Evolutionary conservation across 192 early-diverging fungal species (phyloP).

Genomic region (Chytriomyces sp.): DNA sequence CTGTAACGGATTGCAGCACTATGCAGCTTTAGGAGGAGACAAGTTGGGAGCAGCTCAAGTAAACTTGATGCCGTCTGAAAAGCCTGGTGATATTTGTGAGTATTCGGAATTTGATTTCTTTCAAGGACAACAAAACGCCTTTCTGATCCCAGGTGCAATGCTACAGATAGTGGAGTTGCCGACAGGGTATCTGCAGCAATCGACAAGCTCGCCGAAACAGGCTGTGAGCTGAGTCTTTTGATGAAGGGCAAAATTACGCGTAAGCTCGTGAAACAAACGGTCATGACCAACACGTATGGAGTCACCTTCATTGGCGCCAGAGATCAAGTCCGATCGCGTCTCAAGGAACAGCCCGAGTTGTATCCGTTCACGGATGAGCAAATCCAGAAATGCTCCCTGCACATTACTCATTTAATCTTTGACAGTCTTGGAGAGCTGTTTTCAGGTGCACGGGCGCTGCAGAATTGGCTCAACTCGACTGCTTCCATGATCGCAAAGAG

Average conservation of each 20-base stretch:
- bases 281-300: conserved; percentile 99
- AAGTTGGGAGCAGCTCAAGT: conserved; percentile 83
- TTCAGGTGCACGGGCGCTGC: conserved; percentile 81
- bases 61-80: conserved; percentile 81
- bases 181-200: conserved; percentile 71
- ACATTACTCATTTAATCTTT: conserved; percentile 84
- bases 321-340: conserved; percentile 80
- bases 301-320: conserved; percentile 95
- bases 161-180: conserved; percentile 82
- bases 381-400: conserved; percentile 66
- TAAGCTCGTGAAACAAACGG: conserved; percentile 98
- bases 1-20: conserved; percentile 98
- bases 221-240: conserved; percentile 31
- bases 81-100: conserved; percentile 83
- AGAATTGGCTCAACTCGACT: conserved; percentile 90
- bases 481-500: conserved; percentile 83
- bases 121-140: not conserved
- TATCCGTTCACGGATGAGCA: conserved; percentile 71
- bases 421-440: conserved; percentile 88
- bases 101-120: not conserved
- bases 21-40: conserved; percentile 95
- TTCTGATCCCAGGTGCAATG: not conserved
- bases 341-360: conserved; percentile 67
- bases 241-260: conserved; percentile 77
- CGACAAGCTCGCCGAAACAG: conserved; percentile 62